A percentile compares a stretch with the other conserved stretches of the same genome.
These are phyloP conservation scores for Ichthyophthirius multifiliis DNA, from an alignment of 169 alveolate genomes.

Conservation along the genomic window DNA sequence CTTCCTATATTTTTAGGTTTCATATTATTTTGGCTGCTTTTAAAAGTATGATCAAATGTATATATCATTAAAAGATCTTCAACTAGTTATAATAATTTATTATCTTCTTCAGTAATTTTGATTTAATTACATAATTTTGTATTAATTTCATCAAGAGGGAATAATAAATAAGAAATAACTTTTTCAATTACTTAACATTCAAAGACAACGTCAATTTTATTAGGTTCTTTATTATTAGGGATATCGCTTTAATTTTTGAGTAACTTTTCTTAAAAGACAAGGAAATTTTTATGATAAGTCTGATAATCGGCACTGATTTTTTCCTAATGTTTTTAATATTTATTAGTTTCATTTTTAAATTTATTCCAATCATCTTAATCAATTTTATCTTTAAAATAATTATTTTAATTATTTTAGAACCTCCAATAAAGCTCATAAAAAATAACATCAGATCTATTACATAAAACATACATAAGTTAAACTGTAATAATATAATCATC, in stretches of 20 bases:
- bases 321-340: not conserved
- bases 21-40: not conserved
- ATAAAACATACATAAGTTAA: not conserved
- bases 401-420: not conserved
- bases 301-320: not conserved
- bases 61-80: constrained; percentile 2
- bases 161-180: not conserved
- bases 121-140: not conserved
- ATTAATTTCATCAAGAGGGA: not conserved
- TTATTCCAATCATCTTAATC: not conserved
- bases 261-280: not conserved
- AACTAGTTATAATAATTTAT: not conserved
- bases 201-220: not conserved
- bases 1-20: not conserved
- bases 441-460: not conserved
- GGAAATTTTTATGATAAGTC: not conserved
- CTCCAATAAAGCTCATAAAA: not conserved
- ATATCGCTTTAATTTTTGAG: not conserved
- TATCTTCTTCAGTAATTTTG: not conserved
- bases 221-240: not conserved
- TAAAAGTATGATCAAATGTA: not conserved
- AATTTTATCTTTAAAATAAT: not conserved
- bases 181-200: not conserved
- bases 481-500: not conserved
- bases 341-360: not conserved